Base-by-base conservation (phyloP, 139 green algal genomes). In the Volvox africanus region DNA sequence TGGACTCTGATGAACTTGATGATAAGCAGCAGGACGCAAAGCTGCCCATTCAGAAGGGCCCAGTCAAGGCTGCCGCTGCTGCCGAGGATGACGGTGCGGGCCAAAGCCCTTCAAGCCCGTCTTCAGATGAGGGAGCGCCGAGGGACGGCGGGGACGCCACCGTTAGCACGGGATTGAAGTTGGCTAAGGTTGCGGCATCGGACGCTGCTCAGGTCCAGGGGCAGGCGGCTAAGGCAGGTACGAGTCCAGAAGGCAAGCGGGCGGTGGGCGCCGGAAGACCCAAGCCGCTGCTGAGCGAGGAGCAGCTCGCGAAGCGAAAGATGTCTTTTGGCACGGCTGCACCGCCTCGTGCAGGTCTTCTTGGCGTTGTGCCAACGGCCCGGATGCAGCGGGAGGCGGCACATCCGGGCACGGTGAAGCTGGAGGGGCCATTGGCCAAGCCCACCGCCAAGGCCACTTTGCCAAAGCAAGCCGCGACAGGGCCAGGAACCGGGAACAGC, bases 341-440 rank as follows among this genome's bases (percentile, higher is more conserved):
- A 14, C 83, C 65, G 2, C 65, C 22, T 0, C 22, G 65, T 1
- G 17, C 21, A 0, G 83, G 82, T 81, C 89, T 97, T 1, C 96
- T 98, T 37, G 96, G 98, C 75, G 62, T 92, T 35, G 89, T 98
- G 44, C 85, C 97, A 76, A 88, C 44, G 18, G 92, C 91, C 35
- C 94, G 93, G 75, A 90, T 87, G 62, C 69, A 94, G n/a, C 88
- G 97, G 36, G 95, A 98, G 91, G 92, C 2, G 37, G 85, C 18
- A 44, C 85, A 89, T 30, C 36, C 18, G 65, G 85, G 19, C 16
- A 82, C 69, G 0, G 85, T 82, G 12, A 82, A 82, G 67, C 67
- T 82, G 26, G 85, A 82, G 33, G 83, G 20, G 36, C 83, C 67
- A 35, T 0, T 2, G 20, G 21, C 65, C 55, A 79, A 81, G 33